phyloP scores from a whole-genome alignment of 139 green algal genomes.

The Chlorella vulgaris region DNA sequence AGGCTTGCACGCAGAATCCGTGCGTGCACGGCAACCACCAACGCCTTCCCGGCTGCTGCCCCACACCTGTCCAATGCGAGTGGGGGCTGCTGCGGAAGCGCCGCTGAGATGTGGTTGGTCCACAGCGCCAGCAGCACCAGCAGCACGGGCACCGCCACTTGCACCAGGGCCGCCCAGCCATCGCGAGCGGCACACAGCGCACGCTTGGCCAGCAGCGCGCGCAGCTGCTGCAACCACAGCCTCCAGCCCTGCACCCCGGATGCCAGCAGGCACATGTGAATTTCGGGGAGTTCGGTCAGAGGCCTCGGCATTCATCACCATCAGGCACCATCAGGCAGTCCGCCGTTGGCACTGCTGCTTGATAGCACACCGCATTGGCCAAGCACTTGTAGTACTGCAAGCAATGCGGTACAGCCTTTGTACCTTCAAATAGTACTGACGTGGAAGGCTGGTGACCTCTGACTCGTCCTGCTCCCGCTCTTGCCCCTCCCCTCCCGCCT shows the following conservation, averaged over 20 bases:
- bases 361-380: no score
- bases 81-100: slow-evolving; percentile 37
- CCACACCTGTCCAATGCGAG: slow-evolving; percentile 45
- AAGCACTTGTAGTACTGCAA: neutral
- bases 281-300: no score
- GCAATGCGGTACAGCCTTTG: neutral
- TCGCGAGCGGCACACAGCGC: slow-evolving; percentile 63
- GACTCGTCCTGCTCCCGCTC: neutral
- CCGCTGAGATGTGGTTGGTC: slow-evolving; percentile 25
- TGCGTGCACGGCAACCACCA: neutral
- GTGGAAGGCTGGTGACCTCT: neutral
- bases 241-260: slow-evolving; percentile 20
- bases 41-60: neutral
- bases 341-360: no score
- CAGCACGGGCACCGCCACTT: slow-evolving; percentile 54
- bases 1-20: no score
- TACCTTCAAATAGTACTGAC: neutral
- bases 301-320: no score
- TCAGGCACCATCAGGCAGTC: no score
- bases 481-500: neutral
- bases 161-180: slow-evolving; percentile 60
- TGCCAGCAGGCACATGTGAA: no score
- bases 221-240: slow-evolving; percentile 64
- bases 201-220: slow-evolving; percentile 71
- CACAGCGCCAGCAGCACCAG: slow-evolving; percentile 53